A percentile compares a stretch with the other conserved stretches of the same genome.
Evolutionary conservation across 179 eudicot genomes (phyloP).

Genomic region (Drosera spatulata): DNA sequence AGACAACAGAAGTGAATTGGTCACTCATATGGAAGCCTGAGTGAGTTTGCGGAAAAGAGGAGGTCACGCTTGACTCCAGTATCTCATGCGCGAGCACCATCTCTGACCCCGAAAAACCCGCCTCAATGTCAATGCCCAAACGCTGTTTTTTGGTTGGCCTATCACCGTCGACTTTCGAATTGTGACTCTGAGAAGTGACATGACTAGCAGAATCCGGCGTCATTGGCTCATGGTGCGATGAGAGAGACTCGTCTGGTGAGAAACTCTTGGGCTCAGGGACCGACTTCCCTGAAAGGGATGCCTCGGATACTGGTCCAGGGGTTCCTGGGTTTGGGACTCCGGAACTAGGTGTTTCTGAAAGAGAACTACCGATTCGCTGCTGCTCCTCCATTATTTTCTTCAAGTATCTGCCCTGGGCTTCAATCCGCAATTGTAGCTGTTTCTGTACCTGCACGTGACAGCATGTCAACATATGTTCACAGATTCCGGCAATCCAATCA

Average conservation of each 20-base stretch:
- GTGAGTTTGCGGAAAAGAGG: slow-evolving; percentile 24
- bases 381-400: slow-evolving; percentile 62
- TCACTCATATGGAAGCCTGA: slow-evolving; percentile 18
- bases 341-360: slow-evolving; percentile 28
- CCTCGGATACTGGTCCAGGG: slow-evolving; percentile 36
- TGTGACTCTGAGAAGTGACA: slow-evolving; percentile 18
- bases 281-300: slow-evolving; percentile 24
- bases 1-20: slow-evolving; percentile 22
- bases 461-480: too few species aligned
- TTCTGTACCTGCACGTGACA: slow-evolving; percentile 37
- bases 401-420: slow-evolving; percentile 62
- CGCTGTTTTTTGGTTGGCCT: slow-evolving; percentile 34
- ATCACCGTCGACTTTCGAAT: slow-evolving; percentile 15
- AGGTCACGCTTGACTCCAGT: slow-evolving; percentile 35
- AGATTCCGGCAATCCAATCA: too few species aligned
- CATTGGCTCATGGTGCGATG: slow-evolving; percentile 34
- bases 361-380: slow-evolving; percentile 38
- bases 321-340: slow-evolving; percentile 34
- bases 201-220: slow-evolving; percentile 40
- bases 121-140: slow-evolving; percentile 9
- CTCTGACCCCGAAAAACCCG: slow-evolving; percentile 17
- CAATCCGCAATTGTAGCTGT: slow-evolving; percentile 53
- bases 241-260: slow-evolving; percentile 31
- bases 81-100: slow-evolving; percentile 25
- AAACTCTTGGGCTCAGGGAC: slow-evolving; percentile 21